Conservation (phyloP, 352 stramenopile genomes). For the Pythium chondricola region DNA sequence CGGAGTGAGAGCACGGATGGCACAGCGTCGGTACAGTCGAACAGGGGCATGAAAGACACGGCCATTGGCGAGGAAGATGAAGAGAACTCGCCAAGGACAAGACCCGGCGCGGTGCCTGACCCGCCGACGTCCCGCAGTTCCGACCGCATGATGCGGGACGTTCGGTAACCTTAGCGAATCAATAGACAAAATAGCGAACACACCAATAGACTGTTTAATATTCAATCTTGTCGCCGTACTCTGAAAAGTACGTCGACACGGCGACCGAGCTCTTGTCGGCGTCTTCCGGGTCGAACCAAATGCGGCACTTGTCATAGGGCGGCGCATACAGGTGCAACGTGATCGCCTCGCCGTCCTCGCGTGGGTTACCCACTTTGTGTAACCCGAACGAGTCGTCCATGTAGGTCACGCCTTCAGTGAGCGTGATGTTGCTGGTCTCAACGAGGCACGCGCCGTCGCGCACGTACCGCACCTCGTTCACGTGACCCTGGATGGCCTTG, state of each 20-base stretch:
- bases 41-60: no score
- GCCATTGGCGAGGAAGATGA: no score
- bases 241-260: constrained; percentile 76
- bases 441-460: constrained; percentile 31
- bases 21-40: constrained; percentile 1
- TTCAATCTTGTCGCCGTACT: no score
- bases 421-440: constrained; percentile 53
- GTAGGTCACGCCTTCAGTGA: constrained; percentile 74
- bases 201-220: no score
- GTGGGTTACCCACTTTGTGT: constrained; percentile 88
- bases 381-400: constrained; percentile 90
- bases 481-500: constrained; percentile 75
- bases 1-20: constrained; percentile 15
- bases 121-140: no score
- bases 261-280: constrained; percentile 57
- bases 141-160: no score
- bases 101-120: no score
- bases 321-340: constrained; percentile 92
- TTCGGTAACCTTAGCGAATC: no score
- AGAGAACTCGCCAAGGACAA: constrained; percentile 11
- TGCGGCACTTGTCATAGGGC: constrained; percentile 87
- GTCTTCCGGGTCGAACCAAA: constrained; percentile 75
- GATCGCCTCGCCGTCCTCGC: constrained; percentile 68
- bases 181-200: no score
- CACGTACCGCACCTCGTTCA: constrained; percentile 89